Evolutionary conservation across 2,329 filamentous ascomycete species (phyloP), one percentile per base, ranked within the genome.

Genomic region (Monosporascus sp.): DNA sequence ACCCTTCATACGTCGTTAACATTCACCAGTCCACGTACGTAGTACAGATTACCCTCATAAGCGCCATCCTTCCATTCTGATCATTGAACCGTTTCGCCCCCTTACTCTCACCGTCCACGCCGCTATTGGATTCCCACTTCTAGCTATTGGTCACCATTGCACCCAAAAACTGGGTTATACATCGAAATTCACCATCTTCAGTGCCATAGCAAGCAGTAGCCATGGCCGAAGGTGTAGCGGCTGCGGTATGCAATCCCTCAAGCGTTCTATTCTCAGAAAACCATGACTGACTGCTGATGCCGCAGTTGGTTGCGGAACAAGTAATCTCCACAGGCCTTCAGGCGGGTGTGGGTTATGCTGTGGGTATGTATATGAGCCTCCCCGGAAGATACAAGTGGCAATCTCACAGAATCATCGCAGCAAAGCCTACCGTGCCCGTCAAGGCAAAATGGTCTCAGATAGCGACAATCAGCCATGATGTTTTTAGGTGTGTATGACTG

Each of bases 361-460:
- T 81, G 6, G 43, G 43, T 45, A 45, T 26, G 43, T 45, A 4
- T 43, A 20, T 20, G 5, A 20, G 14, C 9, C n/a, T 20, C 20
- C n/a, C 8, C 5, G 7, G 40, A 20, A 22, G 8, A 20, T 7
- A 11, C 40, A 20, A 20, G 9, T 8, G 8, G 43, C 2, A 27
- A 26, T 45, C 20, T 24, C 24, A 45, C 17, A 27, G 22, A 3
- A 45, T 26, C 20, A 45, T 16, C 43, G 17, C 43, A 45, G 74
- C 77, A 26, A 77, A 78, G 55, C 76, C 80, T 1, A 80, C 80
- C 0, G 71, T 77, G 45, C 78, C 79, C 11, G 69, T 83, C 50
- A 78, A 75, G 55, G 77, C 77, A 7, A 74, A 73, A 1, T 73
- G 82, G 45, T 72, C 69, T 9, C 77, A 75, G 50, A 72, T 84